Conservation (phyloP, 73 alveolate genomes). For the Durusdinium trenchii region DNA sequence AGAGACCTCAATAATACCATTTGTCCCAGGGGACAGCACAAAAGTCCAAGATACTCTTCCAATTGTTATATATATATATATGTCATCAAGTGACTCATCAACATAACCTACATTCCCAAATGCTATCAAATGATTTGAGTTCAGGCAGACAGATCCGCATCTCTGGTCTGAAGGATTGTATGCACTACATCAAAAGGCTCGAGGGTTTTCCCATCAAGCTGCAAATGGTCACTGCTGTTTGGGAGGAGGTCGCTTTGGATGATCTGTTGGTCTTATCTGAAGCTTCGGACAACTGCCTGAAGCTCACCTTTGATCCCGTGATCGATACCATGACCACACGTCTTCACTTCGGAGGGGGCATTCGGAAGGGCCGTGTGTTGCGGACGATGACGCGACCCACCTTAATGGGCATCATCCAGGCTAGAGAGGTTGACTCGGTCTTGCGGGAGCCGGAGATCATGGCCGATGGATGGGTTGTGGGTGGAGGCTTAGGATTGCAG, state of each 20-base stretch:
- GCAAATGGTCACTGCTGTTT: constrained; percentile 86
- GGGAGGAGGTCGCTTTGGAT: constrained; percentile 51
- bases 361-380: background rate
- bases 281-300: constrained; percentile 72
- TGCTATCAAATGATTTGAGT: background rate
- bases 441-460: constrained; percentile 49
- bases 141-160: constrained; percentile 24
- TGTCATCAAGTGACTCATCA: background rate
- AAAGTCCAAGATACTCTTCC: background rate
- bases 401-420: constrained; percentile 59
- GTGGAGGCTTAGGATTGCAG: constrained; percentile 78
- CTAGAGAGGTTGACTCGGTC: constrained; percentile 59
- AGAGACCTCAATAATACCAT: background rate
- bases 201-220: constrained; percentile 68
- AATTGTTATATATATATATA: too few species aligned
- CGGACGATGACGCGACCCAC: constrained; percentile 72
- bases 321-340: constrained; percentile 40
- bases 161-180: constrained; percentile 48
- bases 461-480: constrained; percentile 58
- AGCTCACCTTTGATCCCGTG: constrained; percentile 57
- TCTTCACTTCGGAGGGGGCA: background rate
- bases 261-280: constrained; percentile 67
- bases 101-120: background rate
- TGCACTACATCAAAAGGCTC: constrained; percentile 35
- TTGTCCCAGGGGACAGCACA: background rate